Conservation (phyloP, 148 eudicot genomes). For the Vaccinium macrocarpon region DNA sequence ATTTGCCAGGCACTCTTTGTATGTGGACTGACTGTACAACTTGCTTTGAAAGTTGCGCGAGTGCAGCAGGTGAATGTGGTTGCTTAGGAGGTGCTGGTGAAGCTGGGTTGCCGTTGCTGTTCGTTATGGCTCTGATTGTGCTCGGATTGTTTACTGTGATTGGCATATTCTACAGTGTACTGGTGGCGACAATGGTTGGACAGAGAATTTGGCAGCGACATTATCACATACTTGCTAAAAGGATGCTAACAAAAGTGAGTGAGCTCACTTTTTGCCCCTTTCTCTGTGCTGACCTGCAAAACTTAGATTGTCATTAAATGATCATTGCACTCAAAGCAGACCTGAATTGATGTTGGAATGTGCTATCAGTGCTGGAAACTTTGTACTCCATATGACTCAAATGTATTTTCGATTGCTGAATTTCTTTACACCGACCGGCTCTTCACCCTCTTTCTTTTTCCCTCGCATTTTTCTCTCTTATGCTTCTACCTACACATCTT, state of each 20-base stretch:
- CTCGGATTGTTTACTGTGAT: slow-evolving; percentile 84
- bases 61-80: slow-evolving; percentile 88
- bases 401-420: not conserved
- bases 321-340: not conserved
- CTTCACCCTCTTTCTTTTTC: not conserved
- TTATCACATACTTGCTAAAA: slow-evolving; percentile 94
- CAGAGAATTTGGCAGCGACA: slow-evolving; percentile 98
- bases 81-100: slow-evolving; percentile 97
- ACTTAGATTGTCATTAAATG: not conserved
- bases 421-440: not conserved
- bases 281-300: slow-evolving; percentile 2
- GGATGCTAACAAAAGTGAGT: slow-evolving; percentile 94
- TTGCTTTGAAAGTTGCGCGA: slow-evolving; percentile 77
- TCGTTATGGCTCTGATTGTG: slow-evolving; percentile 74
- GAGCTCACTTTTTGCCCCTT: not conserved
- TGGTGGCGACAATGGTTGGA: slow-evolving; percentile 98
- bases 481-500: not conserved
- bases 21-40: slow-evolving; percentile 92
- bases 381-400: not conserved
- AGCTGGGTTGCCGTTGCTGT: slow-evolving; percentile 77
- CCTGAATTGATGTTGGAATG: not conserved
- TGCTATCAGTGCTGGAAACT: not conserved
- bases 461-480: not conserved
- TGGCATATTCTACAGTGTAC: slow-evolving; percentile 90
- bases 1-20: slow-evolving; percentile 84